A percentile compares a stretch with the other conserved stretches of the same genome.
Conservation (phyloP, 768 basidiomycete genomes). For the Tylopilus balloui region DNA sequence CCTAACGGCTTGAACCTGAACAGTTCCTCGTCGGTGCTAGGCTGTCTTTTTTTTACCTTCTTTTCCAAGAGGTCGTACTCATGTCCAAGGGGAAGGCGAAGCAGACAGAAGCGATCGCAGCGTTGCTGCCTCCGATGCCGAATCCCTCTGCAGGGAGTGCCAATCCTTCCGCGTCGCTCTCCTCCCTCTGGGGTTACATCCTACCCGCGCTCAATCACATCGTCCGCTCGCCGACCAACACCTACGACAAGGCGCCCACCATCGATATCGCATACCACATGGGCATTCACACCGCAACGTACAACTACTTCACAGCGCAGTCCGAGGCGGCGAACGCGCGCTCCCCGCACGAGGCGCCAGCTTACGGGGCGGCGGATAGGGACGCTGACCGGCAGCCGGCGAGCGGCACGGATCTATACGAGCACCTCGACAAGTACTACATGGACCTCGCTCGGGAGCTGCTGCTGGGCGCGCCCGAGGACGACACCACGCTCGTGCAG, state of each 20-base stretch:
- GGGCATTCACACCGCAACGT: conserved; percentile 76
- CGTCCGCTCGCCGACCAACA: conserved; percentile 62
- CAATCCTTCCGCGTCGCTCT: conserved; percentile 68
- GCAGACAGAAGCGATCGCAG: conserved; percentile 14
- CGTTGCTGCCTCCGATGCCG: conserved; percentile 37
- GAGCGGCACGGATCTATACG: conserved; percentile 68
- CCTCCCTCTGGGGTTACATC: conserved; percentile 71
- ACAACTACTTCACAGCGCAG: conserved; percentile 72
- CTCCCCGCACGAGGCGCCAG: conserved; percentile 5
- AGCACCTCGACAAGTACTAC: conserved; percentile 69
- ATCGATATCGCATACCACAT: conserved; percentile 71
- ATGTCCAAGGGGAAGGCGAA: conserved; percentile 33
- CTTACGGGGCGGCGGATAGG: conserved; percentile 27
- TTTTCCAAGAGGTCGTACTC: not conserved
- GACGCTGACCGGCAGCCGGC: conserved; percentile 28
- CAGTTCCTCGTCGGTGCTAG: conserved; percentile 8
- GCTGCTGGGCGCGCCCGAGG: conserved; percentile 57
- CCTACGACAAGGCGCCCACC: conserved; percentile 56
- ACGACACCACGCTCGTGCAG: conserved; percentile 61
- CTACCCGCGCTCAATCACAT: conserved; percentile 75
- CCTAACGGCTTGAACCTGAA: conserved; percentile 4
- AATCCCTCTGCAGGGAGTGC: conserved; percentile 61
- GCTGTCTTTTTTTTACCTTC: not conserved
- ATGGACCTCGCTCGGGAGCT: conserved; percentile 57
- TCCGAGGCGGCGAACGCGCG: conserved; percentile 41